Evolutionary conservation across 2,329 filamentous ascomycete genomes (phyloP).

Genomic region (Achaetomium macrosporum): DNA sequence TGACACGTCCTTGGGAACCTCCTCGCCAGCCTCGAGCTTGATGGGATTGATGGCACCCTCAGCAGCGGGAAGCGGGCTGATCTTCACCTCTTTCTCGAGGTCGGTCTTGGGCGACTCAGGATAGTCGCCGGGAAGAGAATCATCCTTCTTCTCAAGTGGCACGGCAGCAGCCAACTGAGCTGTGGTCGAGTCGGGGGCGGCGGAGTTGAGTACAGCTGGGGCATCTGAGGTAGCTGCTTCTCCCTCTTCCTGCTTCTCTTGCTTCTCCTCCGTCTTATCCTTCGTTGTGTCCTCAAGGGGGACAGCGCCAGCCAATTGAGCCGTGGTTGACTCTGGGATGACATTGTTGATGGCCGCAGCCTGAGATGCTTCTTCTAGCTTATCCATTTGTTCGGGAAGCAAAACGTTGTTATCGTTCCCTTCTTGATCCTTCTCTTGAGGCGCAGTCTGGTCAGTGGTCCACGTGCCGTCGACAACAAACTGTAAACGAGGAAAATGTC

Average conservation of each 20-base stretch:
- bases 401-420: slow-evolving; percentile 94
- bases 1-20: slow-evolving; percentile 65
- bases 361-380: slow-evolving; percentile 19
- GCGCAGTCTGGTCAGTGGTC: slow-evolving; percentile 74
- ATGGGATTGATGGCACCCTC: slow-evolving; percentile 71
- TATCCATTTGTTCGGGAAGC: slow-evolving; percentile 62
- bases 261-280: slow-evolving; percentile 2
- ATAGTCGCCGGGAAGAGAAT: slow-evolving; percentile 37
- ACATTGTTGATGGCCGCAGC: slow-evolving; percentile 53
- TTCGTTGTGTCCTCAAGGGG: slow-evolving; percentile 47
- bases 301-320: slow-evolving; percentile 57
- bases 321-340: slow-evolving; percentile 66
- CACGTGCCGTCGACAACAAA: slow-evolving; percentile 93
- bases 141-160: slow-evolving; percentile 45
- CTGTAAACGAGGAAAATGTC: slow-evolving; percentile 42
- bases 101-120: slow-evolving; percentile 29
- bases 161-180: slow-evolving; percentile 58
- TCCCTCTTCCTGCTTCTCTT: background rate
- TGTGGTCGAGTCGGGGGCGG: slow-evolving; percentile 64
- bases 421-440: slow-evolving; percentile 73
- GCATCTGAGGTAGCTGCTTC: slow-evolving; percentile 1
- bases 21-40: slow-evolving; percentile 70
- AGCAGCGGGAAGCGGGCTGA: slow-evolving; percentile 58
- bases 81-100: slow-evolving; percentile 36
- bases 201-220: slow-evolving; percentile 50